Evolutionary conservation across 202 grass and related monocot species (phyloP).

Genomic region (Brachypodium distachyon): DNA sequence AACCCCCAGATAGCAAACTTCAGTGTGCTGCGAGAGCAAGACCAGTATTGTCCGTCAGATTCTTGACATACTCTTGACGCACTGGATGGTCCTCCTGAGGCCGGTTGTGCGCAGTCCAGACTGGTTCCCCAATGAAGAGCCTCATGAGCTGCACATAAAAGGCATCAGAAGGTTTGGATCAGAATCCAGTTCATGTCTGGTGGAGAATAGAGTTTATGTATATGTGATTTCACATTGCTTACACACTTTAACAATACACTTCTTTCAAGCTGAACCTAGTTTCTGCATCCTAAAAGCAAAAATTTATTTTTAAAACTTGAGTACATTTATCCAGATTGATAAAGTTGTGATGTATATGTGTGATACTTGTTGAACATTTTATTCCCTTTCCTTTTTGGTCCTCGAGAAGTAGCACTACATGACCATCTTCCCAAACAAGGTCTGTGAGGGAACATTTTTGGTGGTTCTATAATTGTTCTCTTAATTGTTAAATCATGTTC

Average conservation of each 20-base stretch:
- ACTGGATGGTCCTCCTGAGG: slow-evolving; percentile 85
- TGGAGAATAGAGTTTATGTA: not conserved
- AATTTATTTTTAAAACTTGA: not conserved
- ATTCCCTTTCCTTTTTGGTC: not conserved
- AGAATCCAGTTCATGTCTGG: not conserved
- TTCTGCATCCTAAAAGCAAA: not conserved
- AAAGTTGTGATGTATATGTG: not conserved
- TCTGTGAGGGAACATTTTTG: not conserved
- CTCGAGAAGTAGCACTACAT: not conserved
- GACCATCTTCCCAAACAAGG: not conserved
- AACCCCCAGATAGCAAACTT: not conserved
- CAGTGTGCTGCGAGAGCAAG: slow-evolving; percentile 65
- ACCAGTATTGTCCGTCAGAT: slow-evolving; percentile 38
- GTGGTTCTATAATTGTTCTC: not conserved
- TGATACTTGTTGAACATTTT: not conserved
- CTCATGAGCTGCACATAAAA: slow-evolving; percentile 65
- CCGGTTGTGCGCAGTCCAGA: slow-evolving; percentile 70
- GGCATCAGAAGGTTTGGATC: not conserved
- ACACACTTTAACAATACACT: not conserved
- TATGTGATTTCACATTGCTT: not conserved
- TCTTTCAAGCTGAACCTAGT: not conserved
- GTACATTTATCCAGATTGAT: not conserved
- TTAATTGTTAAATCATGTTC: not conserved
- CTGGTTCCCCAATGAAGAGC: slow-evolving; percentile 76
- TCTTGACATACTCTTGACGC: slow-evolving; percentile 72